phyloP scores from a whole-genome alignment of 306 rosid genomes.

The Rosa lucieae region DNA sequence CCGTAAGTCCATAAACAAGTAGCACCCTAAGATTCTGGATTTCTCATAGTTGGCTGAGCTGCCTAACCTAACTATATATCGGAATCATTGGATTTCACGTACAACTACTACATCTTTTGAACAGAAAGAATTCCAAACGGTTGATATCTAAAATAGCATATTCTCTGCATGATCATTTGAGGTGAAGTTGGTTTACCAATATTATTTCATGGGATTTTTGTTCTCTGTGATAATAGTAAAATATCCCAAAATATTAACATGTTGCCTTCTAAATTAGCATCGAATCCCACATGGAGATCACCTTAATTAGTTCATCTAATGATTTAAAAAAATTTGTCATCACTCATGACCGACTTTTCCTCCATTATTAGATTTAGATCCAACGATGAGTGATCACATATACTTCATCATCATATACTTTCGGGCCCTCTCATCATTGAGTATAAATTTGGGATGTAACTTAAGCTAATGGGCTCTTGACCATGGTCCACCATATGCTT shows the following conservation, averaged over 20 bases:
- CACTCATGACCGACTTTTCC: neutral
- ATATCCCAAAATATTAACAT: neutral
- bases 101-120: neutral
- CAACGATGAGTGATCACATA: too few species aligned
- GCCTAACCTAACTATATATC: neutral
- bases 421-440: neutral
- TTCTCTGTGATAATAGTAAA: neutral
- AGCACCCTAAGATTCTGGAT: neutral
- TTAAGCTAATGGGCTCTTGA: neutral
- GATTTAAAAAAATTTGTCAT: neutral
- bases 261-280: too few species aligned
- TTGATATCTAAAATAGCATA: neutral
- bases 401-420: neutral
- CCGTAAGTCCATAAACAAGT: neutral
- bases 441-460: neutral
- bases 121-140: neutral
- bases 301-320: neutral
- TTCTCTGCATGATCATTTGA: neutral
- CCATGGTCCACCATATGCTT: too few species aligned
- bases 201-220: neutral
- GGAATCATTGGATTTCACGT: neutral
- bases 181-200: neutral
- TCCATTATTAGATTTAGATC: too few species aligned
- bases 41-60: neutral
- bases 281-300: too few species aligned